Evolutionary conservation across 164 flowering plant genomes (phyloP).

Genomic region (Paratinospora sagittata): DNA sequence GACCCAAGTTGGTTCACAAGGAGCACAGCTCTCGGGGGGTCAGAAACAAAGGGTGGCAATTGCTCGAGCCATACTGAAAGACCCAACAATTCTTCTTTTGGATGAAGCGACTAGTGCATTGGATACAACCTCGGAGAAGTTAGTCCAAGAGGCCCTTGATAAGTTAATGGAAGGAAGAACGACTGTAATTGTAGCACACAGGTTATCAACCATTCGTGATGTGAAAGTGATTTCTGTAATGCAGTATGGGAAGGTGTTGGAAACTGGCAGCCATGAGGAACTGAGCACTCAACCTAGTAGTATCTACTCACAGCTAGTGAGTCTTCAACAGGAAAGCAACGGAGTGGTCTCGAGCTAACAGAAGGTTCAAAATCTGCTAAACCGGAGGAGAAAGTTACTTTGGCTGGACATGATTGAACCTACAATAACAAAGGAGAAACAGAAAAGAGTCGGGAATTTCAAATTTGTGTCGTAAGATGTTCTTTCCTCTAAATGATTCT

Average conservation of each 20-base stretch:
- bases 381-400: not conserved
- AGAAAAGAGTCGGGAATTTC: too few species aligned
- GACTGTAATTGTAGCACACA: slow-evolving; percentile 55
- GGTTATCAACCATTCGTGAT: slow-evolving; percentile 42
- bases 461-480: not conserved
- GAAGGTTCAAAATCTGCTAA: not conserved
- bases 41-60: slow-evolving; percentile 67
- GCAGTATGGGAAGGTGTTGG: slow-evolving; percentile 46
- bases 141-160: slow-evolving; percentile 63
- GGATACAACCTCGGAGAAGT: slow-evolving; percentile 49
- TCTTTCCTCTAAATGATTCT: not conserved
- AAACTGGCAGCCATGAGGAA: slow-evolving; percentile 49
- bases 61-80: slow-evolving; percentile 54
- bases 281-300: slow-evolving; percentile 31
- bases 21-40: slow-evolving; percentile 61
- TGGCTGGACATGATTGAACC: too few species aligned
- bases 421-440: too few species aligned
- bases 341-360: not conserved
- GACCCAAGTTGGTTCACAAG: slow-evolving; percentile 58
- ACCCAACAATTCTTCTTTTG: slow-evolving; percentile 39
- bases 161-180: slow-evolving; percentile 51
- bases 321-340: slow-evolving; percentile 23
- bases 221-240: slow-evolving; percentile 51
- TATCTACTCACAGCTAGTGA: slow-evolving; percentile 44
- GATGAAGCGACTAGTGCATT: slow-evolving; percentile 65